phyloP scores from a whole-genome alignment of 2,329 filamentous ascomycete genomes.

The Waltergamsia citrina region DNA sequence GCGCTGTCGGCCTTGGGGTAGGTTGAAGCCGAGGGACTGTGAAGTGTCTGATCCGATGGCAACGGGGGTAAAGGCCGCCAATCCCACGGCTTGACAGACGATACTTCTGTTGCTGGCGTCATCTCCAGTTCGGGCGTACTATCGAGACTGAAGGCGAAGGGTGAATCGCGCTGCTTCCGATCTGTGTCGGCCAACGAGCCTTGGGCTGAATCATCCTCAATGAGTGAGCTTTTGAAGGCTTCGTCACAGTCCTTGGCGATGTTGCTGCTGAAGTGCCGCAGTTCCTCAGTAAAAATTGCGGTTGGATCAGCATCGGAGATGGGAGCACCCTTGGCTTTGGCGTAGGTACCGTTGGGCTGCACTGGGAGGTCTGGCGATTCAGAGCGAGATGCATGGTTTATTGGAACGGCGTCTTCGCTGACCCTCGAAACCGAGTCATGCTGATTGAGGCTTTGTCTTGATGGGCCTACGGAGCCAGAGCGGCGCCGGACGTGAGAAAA shows the following conservation, averaged over 20 bases:
- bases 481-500: slow-evolving; percentile 40
- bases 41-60: slow-evolving; percentile 13
- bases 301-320: slow-evolving; percentile 14
- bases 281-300: slow-evolving; percentile 56
- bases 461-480: slow-evolving; percentile 17
- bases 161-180: slow-evolving; percentile 21
- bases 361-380: slow-evolving; percentile 18
- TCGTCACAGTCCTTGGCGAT: slow-evolving; percentile 87
- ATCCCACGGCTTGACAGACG: slow-evolving; percentile 29
- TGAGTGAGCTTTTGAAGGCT: slow-evolving; percentile 66
- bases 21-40: slow-evolving; percentile 1
- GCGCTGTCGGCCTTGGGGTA: background rate
- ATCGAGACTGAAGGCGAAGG: slow-evolving; percentile 31
- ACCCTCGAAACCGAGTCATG: slow-evolving; percentile 1
- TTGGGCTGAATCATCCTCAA: slow-evolving; percentile 26
- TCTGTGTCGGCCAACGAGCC: slow-evolving; percentile 21
- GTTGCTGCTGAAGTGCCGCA: slow-evolving; percentile 73
- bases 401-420: background rate
- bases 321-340: slow-evolving; percentile 13
- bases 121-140: slow-evolving; percentile 15
- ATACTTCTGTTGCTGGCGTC: slow-evolving; percentile 16
- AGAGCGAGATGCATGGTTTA: slow-evolving; percentile 7
- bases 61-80: slow-evolving; percentile 42
- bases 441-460: background rate
- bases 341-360: slow-evolving; percentile 12